phyloP scores from a whole-genome alignment of 2,329 filamentous ascomycete species.

The Intubia oerlemansii region DNA sequence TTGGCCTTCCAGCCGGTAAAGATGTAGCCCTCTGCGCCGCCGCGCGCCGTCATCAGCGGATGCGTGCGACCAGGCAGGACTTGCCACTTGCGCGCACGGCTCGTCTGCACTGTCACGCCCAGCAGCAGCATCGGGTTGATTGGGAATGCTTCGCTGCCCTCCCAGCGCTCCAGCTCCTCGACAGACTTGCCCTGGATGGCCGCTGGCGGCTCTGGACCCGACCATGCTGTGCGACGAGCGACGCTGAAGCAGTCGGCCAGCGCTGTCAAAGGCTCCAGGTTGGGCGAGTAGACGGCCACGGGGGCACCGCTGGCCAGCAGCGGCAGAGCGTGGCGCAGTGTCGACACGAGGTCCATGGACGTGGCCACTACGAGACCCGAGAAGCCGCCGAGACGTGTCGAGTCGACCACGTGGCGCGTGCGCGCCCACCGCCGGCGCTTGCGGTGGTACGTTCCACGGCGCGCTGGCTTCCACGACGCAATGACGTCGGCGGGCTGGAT shows the following conservation, averaged over 20 bases:
- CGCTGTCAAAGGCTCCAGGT: constrained; percentile 55
- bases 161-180: constrained; percentile 32
- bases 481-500: constrained; percentile 37
- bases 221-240: constrained; percentile 54
- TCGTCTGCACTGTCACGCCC: constrained; percentile 61
- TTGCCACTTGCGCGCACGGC: constrained; percentile 64
- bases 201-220: constrained; percentile 23
- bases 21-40: constrained; percentile 76
- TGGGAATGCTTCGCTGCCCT: constrained; percentile 54
- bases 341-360: constrained; percentile 57
- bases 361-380: constrained; percentile 67
- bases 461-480: constrained; percentile 54
- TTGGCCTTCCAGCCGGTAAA: constrained; percentile 68
- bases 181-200: constrained; percentile 19
- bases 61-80: constrained; percentile 82
- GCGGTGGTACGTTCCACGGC: constrained; percentile 67
- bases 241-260: constrained; percentile 74
- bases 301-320: constrained; percentile 66
- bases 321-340: constrained; percentile 57
- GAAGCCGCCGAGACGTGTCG: constrained; percentile 54
- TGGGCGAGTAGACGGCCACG: constrained; percentile 67
- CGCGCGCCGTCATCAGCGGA: constrained; percentile 75
- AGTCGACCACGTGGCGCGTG: constrained; percentile 50
- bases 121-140: constrained; percentile 72
- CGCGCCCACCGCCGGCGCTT: constrained; percentile 71